These are phyloP conservation scores for Candida incommunis DNA, from an alignment of 805 yeast genomes.

Conservation along the genomic window DNA sequence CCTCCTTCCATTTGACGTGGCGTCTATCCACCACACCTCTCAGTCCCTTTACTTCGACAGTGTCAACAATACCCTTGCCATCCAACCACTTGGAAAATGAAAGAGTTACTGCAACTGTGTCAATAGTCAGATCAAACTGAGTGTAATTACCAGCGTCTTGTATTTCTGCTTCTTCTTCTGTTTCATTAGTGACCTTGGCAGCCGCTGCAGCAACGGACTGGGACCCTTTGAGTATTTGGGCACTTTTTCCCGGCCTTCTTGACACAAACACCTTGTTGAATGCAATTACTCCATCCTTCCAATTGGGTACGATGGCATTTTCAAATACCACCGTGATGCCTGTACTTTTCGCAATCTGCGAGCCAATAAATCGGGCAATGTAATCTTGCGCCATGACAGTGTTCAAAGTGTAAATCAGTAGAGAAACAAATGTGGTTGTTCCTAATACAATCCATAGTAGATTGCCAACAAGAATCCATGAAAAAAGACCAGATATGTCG, in stretches of 20 bases:
- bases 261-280: slow-evolving; percentile 79
- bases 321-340: slow-evolving; percentile 79
- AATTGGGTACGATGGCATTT: slow-evolving; percentile 85
- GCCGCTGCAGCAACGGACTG: slow-evolving; percentile 57
- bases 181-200: slow-evolving; percentile 22
- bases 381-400: slow-evolving; percentile 82
- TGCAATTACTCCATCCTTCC: slow-evolving; percentile 77
- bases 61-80: slow-evolving; percentile 77
- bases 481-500: slow-evolving; percentile 77
- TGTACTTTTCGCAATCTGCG: slow-evolving; percentile 68
- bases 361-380: slow-evolving; percentile 71
- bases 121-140: slow-evolving; percentile 84
- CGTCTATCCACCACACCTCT: slow-evolving; percentile 90
- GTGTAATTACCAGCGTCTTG: slow-evolving; percentile 86
- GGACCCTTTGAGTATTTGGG: slow-evolving; percentile 52
- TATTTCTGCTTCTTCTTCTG: slow-evolving; percentile 21
- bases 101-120: slow-evolving; percentile 65
- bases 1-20: slow-evolving; percentile 68
- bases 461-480: slow-evolving; percentile 88
- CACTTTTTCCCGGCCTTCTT: slow-evolving; percentile 51
- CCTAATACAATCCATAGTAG: slow-evolving; percentile 65
- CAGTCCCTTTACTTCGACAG: slow-evolving; percentile 66
- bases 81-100: slow-evolving; percentile 79
- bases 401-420: slow-evolving; percentile 61
- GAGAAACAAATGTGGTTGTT: slow-evolving; percentile 84